Conservation (phyloP, 495 filamentous ascomycete genomes). For the Hypoxylon fragiforme region DNA sequence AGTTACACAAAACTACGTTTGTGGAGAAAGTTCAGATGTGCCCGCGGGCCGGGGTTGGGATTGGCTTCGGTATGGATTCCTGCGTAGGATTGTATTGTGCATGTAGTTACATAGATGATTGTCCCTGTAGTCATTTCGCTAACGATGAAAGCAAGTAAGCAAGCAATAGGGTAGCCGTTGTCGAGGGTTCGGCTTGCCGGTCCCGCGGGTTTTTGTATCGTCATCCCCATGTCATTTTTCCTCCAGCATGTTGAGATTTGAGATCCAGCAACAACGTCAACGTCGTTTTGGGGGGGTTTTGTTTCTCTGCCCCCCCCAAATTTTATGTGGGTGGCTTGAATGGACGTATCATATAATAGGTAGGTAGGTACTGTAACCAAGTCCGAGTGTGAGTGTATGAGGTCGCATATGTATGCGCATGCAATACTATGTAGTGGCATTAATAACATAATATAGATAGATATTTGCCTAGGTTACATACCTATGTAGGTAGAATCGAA, state of each 20-base stretch:
- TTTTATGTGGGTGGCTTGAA: background rate
- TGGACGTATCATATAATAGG: background rate
- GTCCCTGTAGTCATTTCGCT: too few species aligned
- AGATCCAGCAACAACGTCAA: slow-evolving; percentile 25
- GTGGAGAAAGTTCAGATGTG: background rate
- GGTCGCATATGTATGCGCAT: slow-evolving; percentile 31
- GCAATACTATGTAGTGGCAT: too few species aligned
- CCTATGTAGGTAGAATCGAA: background rate
- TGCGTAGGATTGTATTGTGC: slow-evolving; percentile 5
- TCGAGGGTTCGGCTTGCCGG: slow-evolving; percentile 24
- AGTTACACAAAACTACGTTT: too few species aligned
- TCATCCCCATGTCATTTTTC: slow-evolving; percentile 27
- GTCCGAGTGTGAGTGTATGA: too few species aligned
- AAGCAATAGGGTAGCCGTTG: too few species aligned
- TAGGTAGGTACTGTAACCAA: too few species aligned
- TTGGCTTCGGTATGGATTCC: slow-evolving; percentile 15
- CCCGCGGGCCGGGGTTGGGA: too few species aligned
- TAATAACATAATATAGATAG: slow-evolving; percentile 19
- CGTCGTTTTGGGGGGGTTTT: slow-evolving; percentile 6
- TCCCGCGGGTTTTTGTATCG: slow-evolving; percentile 17
- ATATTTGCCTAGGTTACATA: background rate
- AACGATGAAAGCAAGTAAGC: too few species aligned
- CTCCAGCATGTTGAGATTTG: too few species aligned
- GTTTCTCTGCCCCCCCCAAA: too few species aligned
- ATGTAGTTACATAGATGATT: too few species aligned